Base-by-base conservation (phyloP, 768 basidiomycete genomes). In the Tricholoma sp. region DNA sequence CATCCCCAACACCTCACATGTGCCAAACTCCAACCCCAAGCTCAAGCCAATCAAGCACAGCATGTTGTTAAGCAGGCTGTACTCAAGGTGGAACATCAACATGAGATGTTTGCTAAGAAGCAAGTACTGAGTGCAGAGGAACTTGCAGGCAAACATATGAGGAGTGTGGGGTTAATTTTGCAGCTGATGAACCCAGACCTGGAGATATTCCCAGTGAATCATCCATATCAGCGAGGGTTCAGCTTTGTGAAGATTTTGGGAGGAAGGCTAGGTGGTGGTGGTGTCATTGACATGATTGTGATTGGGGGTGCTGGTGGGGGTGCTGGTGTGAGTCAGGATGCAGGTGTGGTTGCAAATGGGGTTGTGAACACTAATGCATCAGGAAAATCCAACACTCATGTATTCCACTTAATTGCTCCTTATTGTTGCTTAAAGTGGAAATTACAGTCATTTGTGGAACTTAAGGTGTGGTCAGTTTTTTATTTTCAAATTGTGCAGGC, bases 121-220 rank as follows among this genome's bases (percentile, higher is more conserved):
- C 88, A 88, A 1, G 78, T 81, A 52, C 86, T 83, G 31, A 88
- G 87, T 66, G 46, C 61, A 9, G 83, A 83, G 79, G 67, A 83
- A 68, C 64, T 83, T 70, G 64, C 63, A n/a, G 59, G 64, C 21
- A 66, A 67, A 45, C 66, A 74, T 18, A 71, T 75, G 57, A 60
- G 63, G 55, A 77, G 77, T 41, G 72, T 73, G 0, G 89, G 89
- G 3, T 69, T 88, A 43, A 71, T 91, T 54, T 82, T 82, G 24
- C 83, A 83, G 67, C 71, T 92, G 43, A 77, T 92, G 76, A 85
- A 91, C 60, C 90, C 89, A 0, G 80, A 86, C 64, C 84, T 85
- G 18, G 65, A 73, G 11, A 72, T 83, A 29, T 80, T 88, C 64
- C 85, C 86, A 5, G 68, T 70, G 1, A 78, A 74, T 39, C 86